A percentile compares a stretch with the other conserved stretches of the same genome.
Evolutionary conservation across 2,329 filamentous ascomycete genomes (phyloP).

Genomic region (Botrytis porri): DNA sequence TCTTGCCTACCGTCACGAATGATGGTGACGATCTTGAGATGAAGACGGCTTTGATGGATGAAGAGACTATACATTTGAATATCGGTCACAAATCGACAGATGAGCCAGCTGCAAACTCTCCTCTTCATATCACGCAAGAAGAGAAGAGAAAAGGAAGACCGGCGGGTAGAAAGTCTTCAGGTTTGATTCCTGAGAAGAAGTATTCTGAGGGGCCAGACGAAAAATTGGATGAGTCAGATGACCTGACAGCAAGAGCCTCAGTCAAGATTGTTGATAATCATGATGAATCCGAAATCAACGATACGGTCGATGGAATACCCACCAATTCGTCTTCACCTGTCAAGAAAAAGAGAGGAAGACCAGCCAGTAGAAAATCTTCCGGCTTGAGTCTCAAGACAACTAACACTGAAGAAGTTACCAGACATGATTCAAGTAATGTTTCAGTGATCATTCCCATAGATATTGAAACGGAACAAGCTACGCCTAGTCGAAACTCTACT

Average conservation of each 20-base stretch:
- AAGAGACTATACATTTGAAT: background rate
- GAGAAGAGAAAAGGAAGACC: background rate
- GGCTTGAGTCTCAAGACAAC: background rate
- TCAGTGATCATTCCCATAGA: background rate
- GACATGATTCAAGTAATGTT: background rate
- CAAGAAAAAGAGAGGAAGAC: background rate
- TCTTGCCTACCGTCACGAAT: background rate
- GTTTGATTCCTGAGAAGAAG: background rate
- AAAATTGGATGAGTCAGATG: background rate
- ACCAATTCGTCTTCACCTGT: background rate
- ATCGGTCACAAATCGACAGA: background rate
- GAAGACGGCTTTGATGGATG: background rate
- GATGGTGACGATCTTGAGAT: background rate
- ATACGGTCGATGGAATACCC: background rate
- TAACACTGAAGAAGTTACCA: background rate
- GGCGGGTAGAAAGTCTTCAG: background rate
- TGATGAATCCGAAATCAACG: background rate
- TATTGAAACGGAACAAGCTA: background rate
- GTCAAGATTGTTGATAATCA: background rate
- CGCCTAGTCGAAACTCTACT: background rate
- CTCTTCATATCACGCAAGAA: background rate
- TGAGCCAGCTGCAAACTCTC: background rate
- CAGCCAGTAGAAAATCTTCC: background rate
- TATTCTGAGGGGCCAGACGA: background rate
- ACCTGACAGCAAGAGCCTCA: background rate